Percentiles rank a stretch among this genome's conserved stretches.
These are phyloP conservation scores for Rhizopogon vinicolor DNA, from an alignment of 768 basidiomycete species.

Conservation along the genomic window DNA sequence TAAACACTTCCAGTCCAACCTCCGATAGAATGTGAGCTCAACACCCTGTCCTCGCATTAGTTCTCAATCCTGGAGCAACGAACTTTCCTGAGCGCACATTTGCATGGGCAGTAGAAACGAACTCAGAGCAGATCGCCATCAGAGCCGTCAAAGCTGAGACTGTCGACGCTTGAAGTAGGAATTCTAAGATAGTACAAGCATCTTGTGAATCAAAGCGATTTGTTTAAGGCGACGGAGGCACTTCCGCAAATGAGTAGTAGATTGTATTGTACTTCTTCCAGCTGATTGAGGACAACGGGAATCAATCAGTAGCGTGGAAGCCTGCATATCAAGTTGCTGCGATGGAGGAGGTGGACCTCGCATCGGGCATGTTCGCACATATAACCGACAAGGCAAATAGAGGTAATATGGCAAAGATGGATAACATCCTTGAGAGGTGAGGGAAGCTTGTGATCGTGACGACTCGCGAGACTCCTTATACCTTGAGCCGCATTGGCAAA, in stretches of 20 bases:
- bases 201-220: background rate
- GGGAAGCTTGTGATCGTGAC: background rate
- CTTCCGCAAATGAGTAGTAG: conserved; percentile 65
- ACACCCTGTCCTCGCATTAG: conserved; percentile 37
- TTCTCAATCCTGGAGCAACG: background rate
- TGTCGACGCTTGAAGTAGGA: conserved; percentile 28
- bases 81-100: conserved; percentile 20
- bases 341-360: conserved; percentile 17
- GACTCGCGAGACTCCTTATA: background rate
- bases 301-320: conserved; percentile 50
- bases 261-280: conserved; percentile 75
- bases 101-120: conserved; percentile 43
- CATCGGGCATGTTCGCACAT: background rate
- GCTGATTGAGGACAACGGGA: conserved; percentile 48
- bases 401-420: background rate
- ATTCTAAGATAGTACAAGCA: conserved; percentile 14
- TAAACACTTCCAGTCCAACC: conserved; percentile 65
- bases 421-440: background rate
- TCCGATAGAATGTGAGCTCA: conserved; percentile 54
- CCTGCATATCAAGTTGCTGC: conserved; percentile 63
- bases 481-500: background rate
- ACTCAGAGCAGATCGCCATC: conserved; percentile 48
- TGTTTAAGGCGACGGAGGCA: background rate
- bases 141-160: conserved; percentile 33
- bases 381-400: background rate